Evolutionary conservation across 2,329 filamentous ascomycete species (phyloP), one percentile per base, ranked within the genome.

Genomic region (Colletotrichum incanum): DNA sequence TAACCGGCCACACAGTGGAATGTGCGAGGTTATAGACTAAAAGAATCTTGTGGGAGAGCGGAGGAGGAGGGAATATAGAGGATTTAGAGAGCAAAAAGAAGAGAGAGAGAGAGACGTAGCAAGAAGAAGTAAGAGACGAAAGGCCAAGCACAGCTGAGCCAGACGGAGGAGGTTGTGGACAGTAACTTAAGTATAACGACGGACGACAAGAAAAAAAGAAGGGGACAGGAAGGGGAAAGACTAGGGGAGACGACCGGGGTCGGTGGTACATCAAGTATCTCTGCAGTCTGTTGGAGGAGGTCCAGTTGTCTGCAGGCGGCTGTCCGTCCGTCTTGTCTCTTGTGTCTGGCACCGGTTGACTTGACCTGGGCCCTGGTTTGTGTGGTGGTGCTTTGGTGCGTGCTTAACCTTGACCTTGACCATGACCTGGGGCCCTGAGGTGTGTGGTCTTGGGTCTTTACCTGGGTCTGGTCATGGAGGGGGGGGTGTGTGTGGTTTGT

Each of bases 131-230:
- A 69, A 65, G 39, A 69, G 69, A 69, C 69, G 65, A 20, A 58
- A 69, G 34, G 65, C 65, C 65, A 72, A 72, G 69, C 69, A 65
- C 69, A 69, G 69, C 65, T 72, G 39, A 39, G 65, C 39, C 23
- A 37, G 31, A 58, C 41, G 45, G 54, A 72, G 8, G 65, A 64
- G 69, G 69, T 69, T 72, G 59, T 69, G 69, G 54, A 67, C 62
- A 69, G 65, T 64, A 72, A 47, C 65, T 72, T 69, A 69, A 64
- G 65, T 72, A 72, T 59, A 72, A 69, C 65, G 54, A 72, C 59
- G 54, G 59, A 67, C 65, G 59, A 72, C 41, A 65, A 69, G 47
- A 64, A 61, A 60, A 59, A 64, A 54, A 71, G 61, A 71, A 60
- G 47, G 47, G 47, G 47, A 55, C 28, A 54, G 43, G 58, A 61